A percentile compares a stretch with the other conserved stretches of the same genome.
These are phyloP conservation scores for Sporothrix variecibatus DNA, from an alignment of 2,329 filamentous ascomycete species.

Conservation along the genomic window DNA sequence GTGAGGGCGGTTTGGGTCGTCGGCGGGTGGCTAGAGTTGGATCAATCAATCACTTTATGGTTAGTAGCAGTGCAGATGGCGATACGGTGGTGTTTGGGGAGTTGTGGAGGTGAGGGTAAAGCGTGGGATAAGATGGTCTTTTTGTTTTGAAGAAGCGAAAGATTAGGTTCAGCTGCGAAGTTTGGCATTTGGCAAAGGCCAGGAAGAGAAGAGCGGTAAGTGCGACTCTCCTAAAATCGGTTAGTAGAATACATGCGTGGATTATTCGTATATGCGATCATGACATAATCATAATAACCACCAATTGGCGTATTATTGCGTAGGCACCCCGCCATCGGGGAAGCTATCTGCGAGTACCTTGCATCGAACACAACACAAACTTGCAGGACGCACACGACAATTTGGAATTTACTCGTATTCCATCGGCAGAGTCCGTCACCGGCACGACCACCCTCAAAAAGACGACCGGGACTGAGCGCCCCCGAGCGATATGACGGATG, in stretches of 20 bases:
- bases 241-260: background rate
- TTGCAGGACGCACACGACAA: background rate
- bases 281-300: constrained; percentile 18
- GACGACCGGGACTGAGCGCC: constrained; percentile 33
- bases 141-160: background rate
- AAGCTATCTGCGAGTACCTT: constrained; percentile 11
- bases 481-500: constrained; percentile 70
- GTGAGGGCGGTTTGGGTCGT: background rate
- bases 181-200: background rate
- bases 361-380: background rate
- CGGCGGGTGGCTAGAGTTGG: background rate
- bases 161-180: background rate
- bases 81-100: background rate
- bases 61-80: constrained; percentile 33
- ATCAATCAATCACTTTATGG: constrained; percentile 22
- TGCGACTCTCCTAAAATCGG: background rate
- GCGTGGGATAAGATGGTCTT: background rate
- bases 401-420: background rate
- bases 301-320: constrained; percentile 1
- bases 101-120: background rate
- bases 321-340: constrained; percentile 17
- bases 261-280: background rate
- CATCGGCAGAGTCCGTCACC: background rate
- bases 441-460: background rate
- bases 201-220: background rate